Evolutionary conservation across 2,329 filamentous ascomycete genomes (phyloP), one percentile per base, ranked within the genome.

Genomic region (Microcyclosporella mali): DNA sequence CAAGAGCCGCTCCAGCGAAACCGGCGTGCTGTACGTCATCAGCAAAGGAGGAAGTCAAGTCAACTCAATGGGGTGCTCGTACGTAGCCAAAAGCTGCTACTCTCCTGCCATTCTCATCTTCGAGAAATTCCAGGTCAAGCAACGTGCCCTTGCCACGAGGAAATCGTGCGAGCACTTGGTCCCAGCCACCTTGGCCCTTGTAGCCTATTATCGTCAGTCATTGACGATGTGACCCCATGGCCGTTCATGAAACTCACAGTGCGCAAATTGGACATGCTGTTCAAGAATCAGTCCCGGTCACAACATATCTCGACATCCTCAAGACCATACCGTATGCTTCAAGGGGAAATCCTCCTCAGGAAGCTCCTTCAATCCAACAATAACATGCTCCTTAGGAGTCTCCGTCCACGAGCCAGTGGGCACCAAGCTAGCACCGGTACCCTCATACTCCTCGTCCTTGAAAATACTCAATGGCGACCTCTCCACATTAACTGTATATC

Each of bases 111-210:
- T 70, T 74, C 51, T 82, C 56, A 54, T 94, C 84, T 30, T 79
- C 77, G 29, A 95, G 73, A 64, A 95, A 95, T 63, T 95, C 89
- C 29, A 95, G 76, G 59, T 95, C 89, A 46, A 88, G 78, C 11
- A 95, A 78, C 0, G 78, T 82, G 54, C 87, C 86, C 41, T 81
- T 79, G 45, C 86, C 88, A 17, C 79, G 76, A 19, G 84, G 77
- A 65, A 88, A 95, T 43, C 89, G 77, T 44, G 80, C 74, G n/a
- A 95, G 78, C 4, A 88, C 85, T 32, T 78, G 75, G 45, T 86
- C 79, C 86, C 87, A 95, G 19, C 83, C 84, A 19, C 70, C 78
- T 68, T 92, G 87, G 53, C 54, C 55, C 51, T 66, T 66, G 53
- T 65, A 66, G 56, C 57, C 57, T 59, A 18, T 30, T 27, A 6